Conservation (phyloP, 768 basidiomycete species). For the Amanita molliuscula region DNA sequence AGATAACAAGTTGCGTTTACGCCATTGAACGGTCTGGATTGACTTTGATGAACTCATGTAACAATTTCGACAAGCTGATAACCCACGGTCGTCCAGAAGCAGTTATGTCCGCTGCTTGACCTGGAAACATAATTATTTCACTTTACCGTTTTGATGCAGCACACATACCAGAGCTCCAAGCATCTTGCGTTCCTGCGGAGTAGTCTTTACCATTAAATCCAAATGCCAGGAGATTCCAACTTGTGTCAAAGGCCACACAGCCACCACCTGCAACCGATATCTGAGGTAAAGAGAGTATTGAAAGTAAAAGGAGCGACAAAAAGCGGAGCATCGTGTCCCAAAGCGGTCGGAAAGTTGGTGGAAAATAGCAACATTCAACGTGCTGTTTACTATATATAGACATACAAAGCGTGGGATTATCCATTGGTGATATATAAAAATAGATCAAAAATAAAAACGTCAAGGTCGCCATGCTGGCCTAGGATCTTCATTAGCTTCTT, state of each 20-base stretch:
- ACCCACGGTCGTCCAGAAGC: constrained; percentile 69
- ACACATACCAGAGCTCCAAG: constrained; percentile 44
- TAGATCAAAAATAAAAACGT: background rate
- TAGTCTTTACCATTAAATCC: constrained; percentile 80
- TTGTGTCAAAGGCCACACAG: constrained; percentile 72
- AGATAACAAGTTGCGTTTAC: constrained; percentile 61
- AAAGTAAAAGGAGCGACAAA: constrained; percentile 8
- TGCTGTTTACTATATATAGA: background rate
- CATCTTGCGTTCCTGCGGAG: constrained; percentile 59
- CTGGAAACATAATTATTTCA: constrained; percentile 17
- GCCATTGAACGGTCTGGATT: constrained; percentile 52
- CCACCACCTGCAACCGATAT: constrained; percentile 10
- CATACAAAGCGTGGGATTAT: too few relatives aligned
- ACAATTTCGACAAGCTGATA: background rate
- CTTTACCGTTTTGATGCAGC: background rate
- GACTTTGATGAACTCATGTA: constrained; percentile 2
- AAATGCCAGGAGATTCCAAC: constrained; percentile 82
- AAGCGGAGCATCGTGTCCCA: background rate
- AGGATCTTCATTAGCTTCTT: background rate
- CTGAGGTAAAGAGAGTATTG: constrained; percentile 2
- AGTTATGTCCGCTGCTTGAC: constrained; percentile 58
- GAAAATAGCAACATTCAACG: background rate
- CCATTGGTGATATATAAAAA: too few relatives aligned
- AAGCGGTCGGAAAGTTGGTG: background rate
- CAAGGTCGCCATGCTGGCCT: constrained; percentile 3